These are phyloP conservation scores for Pseudogymnoascus sp. DNA, from an alignment of 2,329 filamentous ascomycete species.

Conservation along the genomic window DNA sequence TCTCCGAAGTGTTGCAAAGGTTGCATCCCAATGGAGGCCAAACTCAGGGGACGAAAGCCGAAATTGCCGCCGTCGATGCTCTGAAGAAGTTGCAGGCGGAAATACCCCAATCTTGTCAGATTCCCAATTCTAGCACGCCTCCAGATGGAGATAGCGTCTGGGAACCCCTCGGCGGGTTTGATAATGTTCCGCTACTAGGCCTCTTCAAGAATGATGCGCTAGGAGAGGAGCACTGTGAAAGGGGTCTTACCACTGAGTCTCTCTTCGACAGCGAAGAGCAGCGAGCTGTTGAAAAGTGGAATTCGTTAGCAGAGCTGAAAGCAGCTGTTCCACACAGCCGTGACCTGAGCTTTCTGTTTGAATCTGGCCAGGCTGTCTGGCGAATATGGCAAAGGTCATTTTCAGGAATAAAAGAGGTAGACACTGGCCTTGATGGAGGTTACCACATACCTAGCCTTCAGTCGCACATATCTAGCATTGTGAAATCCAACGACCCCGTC, in stretches of 20 bases:
- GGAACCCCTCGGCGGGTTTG: neutral
- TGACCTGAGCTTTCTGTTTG: slow-evolving; percentile 20
- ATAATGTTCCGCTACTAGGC: neutral
- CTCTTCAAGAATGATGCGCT: neutral
- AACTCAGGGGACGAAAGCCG: neutral
- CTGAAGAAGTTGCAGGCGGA: neutral
- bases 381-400: slow-evolving; percentile 20
- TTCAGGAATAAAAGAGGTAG: slow-evolving; percentile 8
- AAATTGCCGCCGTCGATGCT: neutral
- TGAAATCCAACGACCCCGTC: slow-evolving; percentile 30
- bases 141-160: neutral
- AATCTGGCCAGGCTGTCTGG: slow-evolving; percentile 23
- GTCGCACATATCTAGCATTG: slow-evolving; percentile 26
- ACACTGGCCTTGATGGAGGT: slow-evolving; percentile 5
- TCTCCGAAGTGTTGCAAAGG: slow-evolving; percentile 16
- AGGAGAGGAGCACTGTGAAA: neutral
- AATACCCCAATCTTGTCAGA: neutral
- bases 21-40: slow-evolving; percentile 11
- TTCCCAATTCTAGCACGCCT: neutral
- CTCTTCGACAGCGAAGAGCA: neutral
- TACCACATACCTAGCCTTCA: slow-evolving; percentile 27
- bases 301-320: slow-evolving; percentile 5
- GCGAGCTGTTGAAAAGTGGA: neutral
- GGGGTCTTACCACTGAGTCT: neutral
- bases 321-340: slow-evolving; percentile 12